phyloP scores from a whole-genome alignment of 2,329 filamentous ascomycete species.

The Leptographium wingfieldii region DNA sequence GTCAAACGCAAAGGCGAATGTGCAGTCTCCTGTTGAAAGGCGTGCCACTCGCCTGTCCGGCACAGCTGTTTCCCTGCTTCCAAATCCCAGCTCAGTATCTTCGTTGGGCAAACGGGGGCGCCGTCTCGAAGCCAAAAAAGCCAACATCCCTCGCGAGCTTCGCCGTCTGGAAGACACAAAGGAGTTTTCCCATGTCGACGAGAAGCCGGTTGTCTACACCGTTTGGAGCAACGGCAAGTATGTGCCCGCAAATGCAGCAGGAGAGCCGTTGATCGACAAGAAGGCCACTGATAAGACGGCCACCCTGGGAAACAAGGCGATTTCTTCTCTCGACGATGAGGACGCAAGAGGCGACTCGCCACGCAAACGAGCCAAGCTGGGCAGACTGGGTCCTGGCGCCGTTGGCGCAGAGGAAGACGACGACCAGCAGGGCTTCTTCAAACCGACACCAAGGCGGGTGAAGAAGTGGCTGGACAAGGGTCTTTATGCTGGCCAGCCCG shows the following conservation, averaged over 20 bases:
- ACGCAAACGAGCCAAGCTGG: conserved; percentile 13
- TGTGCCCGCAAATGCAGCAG: conserved; percentile 27
- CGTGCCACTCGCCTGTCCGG: conserved; percentile 34
- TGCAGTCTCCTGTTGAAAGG: conserved; percentile 4
- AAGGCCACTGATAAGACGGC: conserved; percentile 10
- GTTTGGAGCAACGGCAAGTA: conserved; percentile 55
- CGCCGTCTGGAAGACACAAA: conserved; percentile 48
- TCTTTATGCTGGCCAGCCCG: conserved; percentile 72
- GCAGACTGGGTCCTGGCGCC: conserved; percentile 3
- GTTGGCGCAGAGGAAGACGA: conserved; percentile 11
- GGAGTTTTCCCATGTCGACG: conserved; percentile 47
- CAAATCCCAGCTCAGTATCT: conserved; percentile 31
- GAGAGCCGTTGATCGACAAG: conserved; percentile 21
- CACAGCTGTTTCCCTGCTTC: conserved; percentile 21
- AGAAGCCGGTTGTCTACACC: conserved; percentile 42
- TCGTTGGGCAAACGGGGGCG: conserved; percentile 50
- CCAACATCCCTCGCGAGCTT: conserved; percentile 34
- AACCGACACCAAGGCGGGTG: conserved; percentile 24
- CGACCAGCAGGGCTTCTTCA: conserved; percentile 22
- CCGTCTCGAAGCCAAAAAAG: conserved; percentile 24
- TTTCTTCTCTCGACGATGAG: neutral
- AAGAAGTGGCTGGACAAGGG: conserved; percentile 78
- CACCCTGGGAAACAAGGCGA: neutral
- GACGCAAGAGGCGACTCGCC: conserved; percentile 15
- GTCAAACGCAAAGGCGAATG: neutral